A percentile compares a stretch with the other conserved stretches of the same genome.
These are phyloP conservation scores for Rutidosis leptorrhynchoides DNA, from an alignment of 129 eudicot genomes.

Conservation along the genomic window DNA sequence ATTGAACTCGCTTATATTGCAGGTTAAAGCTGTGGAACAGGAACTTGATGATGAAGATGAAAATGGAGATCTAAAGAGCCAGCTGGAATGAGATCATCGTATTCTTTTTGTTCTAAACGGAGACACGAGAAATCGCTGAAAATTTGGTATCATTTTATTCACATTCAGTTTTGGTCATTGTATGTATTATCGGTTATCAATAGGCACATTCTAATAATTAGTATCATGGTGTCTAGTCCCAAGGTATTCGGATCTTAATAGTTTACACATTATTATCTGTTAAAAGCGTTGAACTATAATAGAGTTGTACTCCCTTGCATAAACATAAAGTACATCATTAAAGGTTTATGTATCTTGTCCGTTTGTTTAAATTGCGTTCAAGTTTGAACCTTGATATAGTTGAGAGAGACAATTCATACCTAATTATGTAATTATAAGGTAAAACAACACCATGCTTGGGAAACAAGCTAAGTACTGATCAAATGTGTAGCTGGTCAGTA, in stretches of 20 bases:
- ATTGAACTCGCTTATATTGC: constrained; percentile 23
- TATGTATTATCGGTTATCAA: constrained; percentile 17
- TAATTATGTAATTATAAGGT: background rate
- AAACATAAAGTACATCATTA: constrained; percentile 8
- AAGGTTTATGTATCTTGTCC: background rate
- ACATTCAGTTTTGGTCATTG: constrained; percentile 16
- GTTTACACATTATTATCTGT: background rate
- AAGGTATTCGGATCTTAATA: background rate
- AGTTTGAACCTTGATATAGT: too few relatives aligned
- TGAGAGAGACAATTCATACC: background rate
- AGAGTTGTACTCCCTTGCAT: constrained; percentile 8
- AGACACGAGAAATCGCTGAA: background rate
- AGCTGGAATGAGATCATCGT: constrained; percentile 37
- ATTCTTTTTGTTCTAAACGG: constrained; percentile 21
- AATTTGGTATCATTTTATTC: background rate
- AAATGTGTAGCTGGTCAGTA: too few relatives aligned
- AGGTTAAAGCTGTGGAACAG: constrained; percentile 91
- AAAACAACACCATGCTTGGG: background rate
- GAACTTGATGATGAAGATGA: constrained; percentile 82
- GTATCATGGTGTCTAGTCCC: constrained; percentile 9
- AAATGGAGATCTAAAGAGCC: constrained; percentile 46
- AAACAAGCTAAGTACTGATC: too few relatives aligned
- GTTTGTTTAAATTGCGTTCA: background rate
- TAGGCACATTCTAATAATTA: constrained; percentile 11
- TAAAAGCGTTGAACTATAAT: background rate